phyloP scores from a whole-genome alignment of 2,329 filamentous ascomycete genomes.

The Pseudocercospora macadamiae region DNA sequence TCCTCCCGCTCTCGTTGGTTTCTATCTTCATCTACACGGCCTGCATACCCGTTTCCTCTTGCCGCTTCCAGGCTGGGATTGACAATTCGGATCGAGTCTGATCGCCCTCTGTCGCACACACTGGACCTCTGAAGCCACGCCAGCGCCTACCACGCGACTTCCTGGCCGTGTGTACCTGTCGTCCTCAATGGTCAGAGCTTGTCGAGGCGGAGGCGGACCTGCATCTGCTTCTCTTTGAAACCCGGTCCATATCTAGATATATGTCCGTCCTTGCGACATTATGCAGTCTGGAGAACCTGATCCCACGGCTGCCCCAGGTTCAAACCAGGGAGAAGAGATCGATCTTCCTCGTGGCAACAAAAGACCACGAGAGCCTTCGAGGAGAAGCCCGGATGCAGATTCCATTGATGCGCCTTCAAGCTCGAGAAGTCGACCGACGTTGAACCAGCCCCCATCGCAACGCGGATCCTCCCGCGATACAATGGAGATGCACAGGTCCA shows the following conservation, averaged over 20 bases:
- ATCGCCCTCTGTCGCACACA: not conserved
- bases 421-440: slow-evolving; percentile 7
- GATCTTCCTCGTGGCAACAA: not conserved
- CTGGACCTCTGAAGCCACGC: not conserved
- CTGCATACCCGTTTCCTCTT: slow-evolving; percentile 1
- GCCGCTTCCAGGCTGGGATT: not conserved
- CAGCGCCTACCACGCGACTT: slow-evolving; percentile 6
- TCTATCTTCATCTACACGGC: slow-evolving; percentile 1
- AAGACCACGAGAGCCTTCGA: not conserved
- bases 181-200: slow-evolving; percentile 6
- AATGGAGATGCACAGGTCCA: slow-evolving; percentile 27
- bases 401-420: slow-evolving; percentile 10
- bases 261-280: slow-evolving; percentile 1
- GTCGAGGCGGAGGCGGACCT: slow-evolving; percentile 2
- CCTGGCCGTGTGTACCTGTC: not conserved
- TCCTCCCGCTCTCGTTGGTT: slow-evolving; percentile 3
- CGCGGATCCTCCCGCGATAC: slow-evolving; percentile 26
- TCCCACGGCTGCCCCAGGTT: not conserved
- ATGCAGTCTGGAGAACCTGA: slow-evolving; percentile 1
- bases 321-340: not conserved
- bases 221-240: not conserved
- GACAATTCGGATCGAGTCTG: not conserved
- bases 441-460: slow-evolving; percentile 17
- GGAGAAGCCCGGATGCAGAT: slow-evolving; percentile 10
- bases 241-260: slow-evolving; percentile 1